A percentile compares a stretch with the other conserved stretches of the same genome.
These are phyloP conservation scores for Zasmidium citrigriseum DNA, from an alignment of 2,329 filamentous ascomycete species.

Conservation along the genomic window DNA sequence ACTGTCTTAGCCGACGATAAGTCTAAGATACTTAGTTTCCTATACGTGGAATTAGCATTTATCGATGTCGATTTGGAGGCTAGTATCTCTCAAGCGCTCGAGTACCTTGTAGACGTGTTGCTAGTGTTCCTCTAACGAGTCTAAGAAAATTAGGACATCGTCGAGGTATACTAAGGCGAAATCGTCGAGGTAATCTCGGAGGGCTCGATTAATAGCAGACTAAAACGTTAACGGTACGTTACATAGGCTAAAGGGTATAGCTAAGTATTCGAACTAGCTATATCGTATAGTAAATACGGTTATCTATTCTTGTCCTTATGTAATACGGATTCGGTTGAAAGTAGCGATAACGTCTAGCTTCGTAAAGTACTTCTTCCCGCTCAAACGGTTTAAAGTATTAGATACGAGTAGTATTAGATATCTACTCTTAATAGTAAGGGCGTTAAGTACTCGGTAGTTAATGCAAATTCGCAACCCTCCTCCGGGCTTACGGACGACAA, in stretches of 20 bases:
- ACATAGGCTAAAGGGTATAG: neutral
- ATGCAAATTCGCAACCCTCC: neutral
- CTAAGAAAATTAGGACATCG: constrained; percentile 33
- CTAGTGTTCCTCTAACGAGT: constrained; percentile 27
- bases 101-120: constrained; percentile 31
- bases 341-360: constrained; percentile 4
- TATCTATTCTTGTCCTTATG: neutral
- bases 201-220: too few relatives aligned
- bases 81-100: constrained; percentile 21
- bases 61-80: constrained; percentile 11
- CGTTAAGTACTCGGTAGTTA: constrained; percentile 4
- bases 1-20: constrained; percentile 26
- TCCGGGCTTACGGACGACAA: constrained; percentile 4
- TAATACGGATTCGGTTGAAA: constrained; percentile 1
- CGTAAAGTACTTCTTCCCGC: constrained; percentile 3
- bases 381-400: neutral
- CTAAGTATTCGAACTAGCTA: neutral
- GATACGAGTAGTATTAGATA: constrained; percentile 3
- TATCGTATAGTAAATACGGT: constrained; percentile 5
- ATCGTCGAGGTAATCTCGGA: constrained; percentile 26
- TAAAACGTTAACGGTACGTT: too few relatives aligned
- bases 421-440: constrained; percentile 1
- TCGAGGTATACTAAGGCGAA: constrained; percentile 27
- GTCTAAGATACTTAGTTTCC: constrained; percentile 30
- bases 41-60: constrained; percentile 21